Conservation (phyloP, 441 rosid genomes). For the Adansonia madagascariensis region DNA sequence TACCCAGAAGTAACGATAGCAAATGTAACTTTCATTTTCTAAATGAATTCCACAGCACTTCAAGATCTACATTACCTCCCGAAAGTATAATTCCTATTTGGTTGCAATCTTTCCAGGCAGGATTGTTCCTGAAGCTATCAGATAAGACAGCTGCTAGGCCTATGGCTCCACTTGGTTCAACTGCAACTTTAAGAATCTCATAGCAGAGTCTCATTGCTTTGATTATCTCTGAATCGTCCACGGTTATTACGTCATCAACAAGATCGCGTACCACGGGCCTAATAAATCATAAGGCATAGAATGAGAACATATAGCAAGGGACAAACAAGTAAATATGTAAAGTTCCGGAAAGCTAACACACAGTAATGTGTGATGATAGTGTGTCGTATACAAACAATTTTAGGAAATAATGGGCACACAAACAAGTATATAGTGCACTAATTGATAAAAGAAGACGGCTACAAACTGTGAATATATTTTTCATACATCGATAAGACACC, state of each 20-base stretch:
- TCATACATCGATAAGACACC: neutral
- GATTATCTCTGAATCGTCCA: conserved; percentile 72
- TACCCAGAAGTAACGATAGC: neutral
- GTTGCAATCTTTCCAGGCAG: conserved; percentile 56
- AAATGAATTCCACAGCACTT: conserved; percentile 66
- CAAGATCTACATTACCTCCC: conserved; percentile 82
- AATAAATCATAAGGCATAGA: conserved; percentile 24
- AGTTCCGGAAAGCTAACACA: neutral
- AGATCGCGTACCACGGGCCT: conserved; percentile 84
- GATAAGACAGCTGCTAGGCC: conserved; percentile 88
- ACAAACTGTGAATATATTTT: neutral
- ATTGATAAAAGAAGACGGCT: neutral
- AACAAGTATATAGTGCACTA: neutral
- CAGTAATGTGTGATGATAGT: neutral
- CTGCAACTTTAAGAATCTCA: conserved; percentile 76
- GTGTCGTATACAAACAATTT: neutral
- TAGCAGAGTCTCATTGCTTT: conserved; percentile 84
- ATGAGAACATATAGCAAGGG: neutral
- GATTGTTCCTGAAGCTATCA: conserved; percentile 54
- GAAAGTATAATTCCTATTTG: conserved; percentile 73
- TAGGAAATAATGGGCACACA: neutral
- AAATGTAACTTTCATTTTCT: conserved; percentile 31
- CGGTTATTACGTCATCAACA: conserved; percentile 69
- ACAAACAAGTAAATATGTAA: neutral
- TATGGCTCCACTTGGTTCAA: conserved; percentile 97